These are phyloP conservation scores for Mucor lusitanicus DNA, from an alignment of 371 early-diverging fungal genomes.

Conservation along the genomic window DNA sequence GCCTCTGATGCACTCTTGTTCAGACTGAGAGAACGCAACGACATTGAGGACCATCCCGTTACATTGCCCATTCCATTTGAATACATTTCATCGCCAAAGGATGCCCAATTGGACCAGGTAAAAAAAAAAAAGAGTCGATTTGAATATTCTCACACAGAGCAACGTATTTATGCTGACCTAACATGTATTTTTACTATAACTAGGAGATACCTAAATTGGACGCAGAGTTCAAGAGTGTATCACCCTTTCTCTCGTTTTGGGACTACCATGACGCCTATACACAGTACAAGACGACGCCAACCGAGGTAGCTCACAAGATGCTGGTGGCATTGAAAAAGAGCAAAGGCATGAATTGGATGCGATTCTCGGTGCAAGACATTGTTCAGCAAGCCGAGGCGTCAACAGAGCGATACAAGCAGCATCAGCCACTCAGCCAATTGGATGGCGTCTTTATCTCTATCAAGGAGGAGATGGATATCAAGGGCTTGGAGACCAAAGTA, in stretches of 20 bases:
- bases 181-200: neutral
- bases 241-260: constrained; percentile 37
- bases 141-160: neutral
- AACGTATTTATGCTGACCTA: neutral
- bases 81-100: constrained; percentile 9
- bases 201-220: constrained; percentile 5
- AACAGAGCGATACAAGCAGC: constrained; percentile 54
- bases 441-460: constrained; percentile 51
- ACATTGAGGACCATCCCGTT: constrained; percentile 30
- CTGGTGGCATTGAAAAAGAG: constrained; percentile 16
- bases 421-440: constrained; percentile 60
- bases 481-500: constrained; percentile 54
- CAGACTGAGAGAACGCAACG: constrained; percentile 16
- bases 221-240: constrained; percentile 14
- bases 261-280: constrained; percentile 41
- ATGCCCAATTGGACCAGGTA: constrained; percentile 1
- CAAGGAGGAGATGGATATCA: constrained; percentile 42
- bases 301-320: constrained; percentile 29
- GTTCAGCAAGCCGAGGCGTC: constrained; percentile 62
- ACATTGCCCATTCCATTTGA: constrained; percentile 28
- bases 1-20: constrained; percentile 31
- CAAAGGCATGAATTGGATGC: constrained; percentile 37
- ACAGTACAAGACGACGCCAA: constrained; percentile 28
- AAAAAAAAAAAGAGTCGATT: too few relatives aligned
- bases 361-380: constrained; percentile 42